Base-by-base conservation (phyloP, 768 basidiomycete species). In the Podaxis sp. region DNA sequence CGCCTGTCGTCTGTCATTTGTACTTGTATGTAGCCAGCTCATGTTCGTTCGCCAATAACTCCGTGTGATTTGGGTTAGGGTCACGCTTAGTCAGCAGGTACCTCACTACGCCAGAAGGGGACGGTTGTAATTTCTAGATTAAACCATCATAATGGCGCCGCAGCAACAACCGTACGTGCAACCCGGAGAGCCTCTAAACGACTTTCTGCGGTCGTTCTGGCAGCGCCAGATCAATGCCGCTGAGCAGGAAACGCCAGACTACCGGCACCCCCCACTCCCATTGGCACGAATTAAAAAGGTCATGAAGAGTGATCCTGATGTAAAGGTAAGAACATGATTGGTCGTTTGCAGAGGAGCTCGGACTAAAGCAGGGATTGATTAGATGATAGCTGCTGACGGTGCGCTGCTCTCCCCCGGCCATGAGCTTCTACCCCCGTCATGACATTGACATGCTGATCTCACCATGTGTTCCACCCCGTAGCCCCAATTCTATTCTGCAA, bases 301-400 rank as follows among this genome's bases (percentile, higher is more conserved):
- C 62, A 97, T 98, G 93, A 98, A 99, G 82, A 96, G 91, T 74
- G 95, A 95, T 77, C 93, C 94, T 2, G 94, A 96, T 69, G 94
- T 98, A 66, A 95, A 95, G 85, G 95, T 96, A 72, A 71, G 86
- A 71, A 51, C 22, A 61, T 48, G 19, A 36, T 64, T 39, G 53
- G 60, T 65, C 51, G 51, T 57, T 58, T 52, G 53, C 57, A 57
- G 53, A 61, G 44, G 44, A 57, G 57, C n/a, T 33, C 19, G 44
- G 55, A 62, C 59, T 52, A 28, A 60, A 55, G 30, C 8, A 36
- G 28, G 38, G 19, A 15, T 33, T 61, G 52, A 44, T 40, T 52
- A 95, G 95, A 99, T 99, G 96, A 99, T 99, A 68, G 95, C 96
- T 58, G 94, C 95, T 63, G 96, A 99, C 75, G 92, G 92, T 92